Conservation (phyloP, 192 early-diverging fungal genomes). For the Rhizoclosmatium sp. region DNA sequence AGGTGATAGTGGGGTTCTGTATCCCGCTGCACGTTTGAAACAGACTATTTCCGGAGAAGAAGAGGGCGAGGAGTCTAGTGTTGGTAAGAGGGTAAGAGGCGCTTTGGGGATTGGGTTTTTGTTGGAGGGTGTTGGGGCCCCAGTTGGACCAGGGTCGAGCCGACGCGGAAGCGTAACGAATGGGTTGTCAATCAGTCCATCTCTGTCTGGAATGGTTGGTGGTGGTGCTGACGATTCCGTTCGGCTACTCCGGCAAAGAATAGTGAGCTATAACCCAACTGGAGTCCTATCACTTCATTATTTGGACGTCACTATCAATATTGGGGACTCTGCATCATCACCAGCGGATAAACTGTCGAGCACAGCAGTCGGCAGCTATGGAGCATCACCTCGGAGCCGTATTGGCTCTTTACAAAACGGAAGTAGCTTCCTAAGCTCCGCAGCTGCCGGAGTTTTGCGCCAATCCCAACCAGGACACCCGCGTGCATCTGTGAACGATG, state of each 20-base stretch:
- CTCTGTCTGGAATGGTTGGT: neutral
- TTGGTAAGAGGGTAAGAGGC: neutral
- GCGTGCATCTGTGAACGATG: constrained; percentile 38
- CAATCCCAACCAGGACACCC: constrained; percentile 7
- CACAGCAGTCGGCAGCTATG: neutral
- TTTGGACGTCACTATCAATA: constrained; percentile 25
- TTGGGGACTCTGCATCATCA: too few species aligned
- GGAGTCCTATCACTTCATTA: constrained; percentile 47
- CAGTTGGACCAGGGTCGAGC: neutral
- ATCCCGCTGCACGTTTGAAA: constrained; percentile 51
- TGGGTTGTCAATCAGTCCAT: neutral
- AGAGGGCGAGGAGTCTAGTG: neutral
- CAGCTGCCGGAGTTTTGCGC: too few species aligned
- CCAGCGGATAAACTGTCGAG: too few species aligned
- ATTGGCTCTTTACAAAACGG: too few species aligned
- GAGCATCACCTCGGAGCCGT: neutral
- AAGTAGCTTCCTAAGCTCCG: too few species aligned
- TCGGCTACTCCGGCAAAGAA: constrained; percentile 38
- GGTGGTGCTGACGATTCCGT: neutral
- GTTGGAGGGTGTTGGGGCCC: neutral
- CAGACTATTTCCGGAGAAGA: constrained; percentile 29
- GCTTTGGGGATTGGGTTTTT: constrained; percentile 34
- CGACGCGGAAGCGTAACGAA: neutral
- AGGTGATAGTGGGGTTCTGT: constrained; percentile 9
- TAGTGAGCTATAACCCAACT: constrained; percentile 48